Conservation (phyloP, 768 basidiomycete species). For the Psilocybe tampanensis region DNA sequence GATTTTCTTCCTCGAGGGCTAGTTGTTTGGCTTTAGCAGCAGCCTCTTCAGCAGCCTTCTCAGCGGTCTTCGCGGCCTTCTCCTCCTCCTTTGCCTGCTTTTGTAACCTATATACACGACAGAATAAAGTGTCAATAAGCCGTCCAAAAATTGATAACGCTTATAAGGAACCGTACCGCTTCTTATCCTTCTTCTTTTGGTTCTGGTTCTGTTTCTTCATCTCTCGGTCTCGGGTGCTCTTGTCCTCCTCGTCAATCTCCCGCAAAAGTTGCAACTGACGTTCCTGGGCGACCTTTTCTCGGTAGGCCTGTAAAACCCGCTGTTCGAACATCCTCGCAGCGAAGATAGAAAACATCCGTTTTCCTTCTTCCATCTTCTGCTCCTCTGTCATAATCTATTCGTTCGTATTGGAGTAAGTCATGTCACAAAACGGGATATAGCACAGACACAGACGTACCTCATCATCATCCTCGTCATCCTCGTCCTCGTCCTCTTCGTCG, state of each 20-base stretch:
- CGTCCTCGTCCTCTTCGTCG: conserved; percentile 66
- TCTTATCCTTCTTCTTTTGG: conserved; percentile 99
- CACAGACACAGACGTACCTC: conserved; percentile 52
- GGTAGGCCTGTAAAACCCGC: conserved; percentile 93
- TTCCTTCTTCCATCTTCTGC: conserved; percentile 99
- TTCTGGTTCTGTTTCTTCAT: conserved; percentile 94
- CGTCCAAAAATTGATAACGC: conserved; percentile 7
- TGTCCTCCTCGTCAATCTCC: conserved; percentile 96
- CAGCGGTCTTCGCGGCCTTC: conserved; percentile 78
- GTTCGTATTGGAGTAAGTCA: conserved; percentile 15
- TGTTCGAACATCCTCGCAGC: conserved; percentile 99
- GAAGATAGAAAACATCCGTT: conserved; percentile 99
- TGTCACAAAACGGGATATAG: too few species aligned
- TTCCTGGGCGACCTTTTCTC: conserved; percentile 96
- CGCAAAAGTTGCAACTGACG: conserved; percentile 90
- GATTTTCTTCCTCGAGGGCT: conserved; percentile 78
- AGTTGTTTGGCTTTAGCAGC: conserved; percentile 74
- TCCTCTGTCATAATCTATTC: conserved; percentile 86
- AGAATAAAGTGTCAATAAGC: conserved; percentile 8
- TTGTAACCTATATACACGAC: conserved; percentile 62
- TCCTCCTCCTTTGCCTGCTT: conserved; percentile 94
- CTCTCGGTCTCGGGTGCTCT: conserved; percentile 82
- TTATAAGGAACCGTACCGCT: conserved; percentile 52
- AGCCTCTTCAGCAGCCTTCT: conserved; percentile 86
- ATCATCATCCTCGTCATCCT: conserved; percentile 60